Evolutionary conservation across 2,329 filamentous ascomycete genomes (phyloP).

Genomic region (Colletotrichum spinosum): DNA sequence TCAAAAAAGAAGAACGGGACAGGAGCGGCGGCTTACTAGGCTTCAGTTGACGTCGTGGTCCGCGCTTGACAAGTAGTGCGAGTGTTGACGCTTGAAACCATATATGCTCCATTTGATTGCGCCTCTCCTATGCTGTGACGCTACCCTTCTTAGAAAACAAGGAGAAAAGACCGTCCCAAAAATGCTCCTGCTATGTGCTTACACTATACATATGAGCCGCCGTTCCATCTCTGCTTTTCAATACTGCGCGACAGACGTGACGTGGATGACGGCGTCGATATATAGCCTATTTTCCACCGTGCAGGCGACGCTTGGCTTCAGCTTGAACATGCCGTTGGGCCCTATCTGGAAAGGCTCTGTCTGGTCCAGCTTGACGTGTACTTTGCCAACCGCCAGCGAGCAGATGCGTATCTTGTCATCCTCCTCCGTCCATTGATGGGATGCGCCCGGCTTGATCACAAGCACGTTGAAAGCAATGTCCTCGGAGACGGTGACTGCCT

Average conservation of each 20-base stretch:
- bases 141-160: no score
- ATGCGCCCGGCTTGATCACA: slow-evolving; percentile 52
- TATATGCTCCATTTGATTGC: no score
- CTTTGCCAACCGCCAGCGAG: slow-evolving; percentile 55
- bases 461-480: slow-evolving; percentile 55
- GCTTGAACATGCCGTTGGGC: slow-evolving; percentile 56
- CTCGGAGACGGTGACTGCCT: slow-evolving; percentile 50
- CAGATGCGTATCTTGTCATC: slow-evolving; percentile 50
- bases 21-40: no score
- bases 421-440: slow-evolving; percentile 45
- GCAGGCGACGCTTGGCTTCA: slow-evolving; percentile 52
- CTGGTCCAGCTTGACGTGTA: slow-evolving; percentile 50
- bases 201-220: background rate
- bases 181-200: no score
- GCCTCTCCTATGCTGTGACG: no score
- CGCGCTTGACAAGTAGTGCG: no score
- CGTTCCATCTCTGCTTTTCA: background rate
- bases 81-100: no score
- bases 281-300: slow-evolving; percentile 58
- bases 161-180: no score
- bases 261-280: slow-evolving; percentile 56
- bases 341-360: slow-evolving; percentile 55
- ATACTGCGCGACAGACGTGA: slow-evolving; percentile 46
- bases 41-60: no score
- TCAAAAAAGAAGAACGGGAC: slow-evolving; percentile 5